phyloP scores from a whole-genome alignment of 2,329 filamentous ascomycete genomes.

The Elsinoe batatas region DNA sequence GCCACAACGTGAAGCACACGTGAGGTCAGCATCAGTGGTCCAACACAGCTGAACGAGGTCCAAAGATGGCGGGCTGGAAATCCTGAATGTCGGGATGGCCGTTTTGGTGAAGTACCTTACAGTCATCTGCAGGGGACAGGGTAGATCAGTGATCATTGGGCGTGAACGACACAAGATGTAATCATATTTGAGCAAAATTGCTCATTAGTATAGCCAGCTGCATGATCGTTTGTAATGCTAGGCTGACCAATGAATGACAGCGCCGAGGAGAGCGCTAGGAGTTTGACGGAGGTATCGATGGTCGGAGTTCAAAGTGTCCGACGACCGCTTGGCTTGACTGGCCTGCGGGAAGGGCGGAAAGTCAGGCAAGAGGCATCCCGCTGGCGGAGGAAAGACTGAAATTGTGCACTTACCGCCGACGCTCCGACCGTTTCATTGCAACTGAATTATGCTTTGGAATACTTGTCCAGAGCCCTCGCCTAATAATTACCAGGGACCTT shows the following conservation, averaged over 20 bases:
- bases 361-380: neutral
- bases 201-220: neutral
- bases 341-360: neutral
- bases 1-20: neutral
- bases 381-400: neutral
- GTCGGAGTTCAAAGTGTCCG: neutral
- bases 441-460: slow-evolving; percentile 3
- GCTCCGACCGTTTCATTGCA: neutral
- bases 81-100: neutral
- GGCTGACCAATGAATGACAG: neutral
- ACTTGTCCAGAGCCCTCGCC: neutral
- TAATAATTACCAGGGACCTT: neutral
- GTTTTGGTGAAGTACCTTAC: neutral
- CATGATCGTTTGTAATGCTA: neutral
- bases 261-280: neutral
- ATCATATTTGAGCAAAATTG: neutral
- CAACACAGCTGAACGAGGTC: no score
- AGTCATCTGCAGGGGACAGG: neutral
- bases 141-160: neutral
- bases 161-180: neutral
- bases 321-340: neutral
- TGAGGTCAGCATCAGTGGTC: neutral
- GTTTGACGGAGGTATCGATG: neutral
- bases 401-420: neutral
- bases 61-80: neutral